Evolutionary conservation across 1,284 basidiomycete species (phyloP), one percentile per base, ranked within the genome.

Genomic region (Sporisorium scitamineum): DNA sequence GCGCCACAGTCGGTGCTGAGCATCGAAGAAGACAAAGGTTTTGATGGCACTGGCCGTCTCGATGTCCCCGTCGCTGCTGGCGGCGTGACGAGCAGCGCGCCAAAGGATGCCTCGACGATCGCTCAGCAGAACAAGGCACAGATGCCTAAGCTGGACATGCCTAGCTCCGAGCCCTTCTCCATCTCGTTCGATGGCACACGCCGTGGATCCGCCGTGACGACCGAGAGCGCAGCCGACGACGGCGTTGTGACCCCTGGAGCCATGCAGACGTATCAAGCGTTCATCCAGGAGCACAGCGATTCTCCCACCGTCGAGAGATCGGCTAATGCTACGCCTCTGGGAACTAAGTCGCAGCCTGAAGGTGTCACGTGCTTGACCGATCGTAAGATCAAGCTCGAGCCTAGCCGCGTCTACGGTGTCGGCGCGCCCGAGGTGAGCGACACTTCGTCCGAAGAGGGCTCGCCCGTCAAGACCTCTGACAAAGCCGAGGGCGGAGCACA

Each of bases 1-100:
- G 60, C 73, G 6, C 59, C 69, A 34, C 50, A 67, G 32, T 64
- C 73, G 22, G 68, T 71, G 48, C 60, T 75, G 27, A 83, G 79
- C 63, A 74, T 84, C 20, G 71, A 67, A 26, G 58, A 81, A 41
- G 80, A 83, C 66, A 70, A 72, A 42, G 68, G 54, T 45, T 78
- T 84, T 27, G 83, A 84, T 48, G 83, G 83, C 32, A 82, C 78
- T 5, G 83, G 83, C 8, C 72, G 75, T 48, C 68, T 84, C 16
- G 80, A 80, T 44, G 26, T 81, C 0, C 50, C 70, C 16, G 54
- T 70, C 34, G 48, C 18, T 22, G 50, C 37, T 42, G 60, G 14
- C 39, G n/a, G 14, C 14, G 62, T 42, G 24, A 20, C 55, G 22
- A 20, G n/a, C 2, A 48, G 11, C 48, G 51, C 37, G 26, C 34